Conservation (phyloP, 1,139 yeast species). For the Zygosaccharomyces pseudobailii region DNA sequence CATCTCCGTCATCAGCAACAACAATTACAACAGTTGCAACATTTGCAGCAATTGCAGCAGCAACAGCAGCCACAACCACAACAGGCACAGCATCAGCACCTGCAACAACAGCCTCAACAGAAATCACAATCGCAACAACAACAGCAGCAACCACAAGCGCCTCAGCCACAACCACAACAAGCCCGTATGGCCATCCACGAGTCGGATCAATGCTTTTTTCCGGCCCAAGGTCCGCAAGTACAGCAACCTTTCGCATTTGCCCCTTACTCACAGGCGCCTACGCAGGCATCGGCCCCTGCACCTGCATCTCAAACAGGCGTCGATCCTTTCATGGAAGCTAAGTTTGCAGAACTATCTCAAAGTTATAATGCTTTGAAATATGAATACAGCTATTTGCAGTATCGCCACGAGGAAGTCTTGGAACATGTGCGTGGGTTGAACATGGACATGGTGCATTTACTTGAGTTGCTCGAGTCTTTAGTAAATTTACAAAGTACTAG, state of each 20-base stretch:
- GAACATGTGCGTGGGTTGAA: conserved; percentile 47
- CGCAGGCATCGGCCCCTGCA: not conserved
- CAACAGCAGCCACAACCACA: conserved; percentile 9
- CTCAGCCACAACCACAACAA: conserved; percentile 2
- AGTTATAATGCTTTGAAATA: conserved; percentile 37
- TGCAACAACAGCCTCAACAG: conserved; percentile 9
- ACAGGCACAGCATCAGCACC: conserved; percentile 6
- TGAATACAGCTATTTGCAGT: conserved; percentile 39
- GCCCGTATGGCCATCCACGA: not conserved
- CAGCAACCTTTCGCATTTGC: conserved; percentile 7
- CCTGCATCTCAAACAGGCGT: not conserved
- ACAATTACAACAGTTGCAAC: conserved; percentile 3
- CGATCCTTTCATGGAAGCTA: conserved; percentile 3
- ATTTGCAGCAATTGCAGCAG: conserved; percentile 5
- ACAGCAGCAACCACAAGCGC: conserved; percentile 3
- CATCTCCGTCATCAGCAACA: conserved; percentile 3
- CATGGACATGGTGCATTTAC: conserved; percentile 45
- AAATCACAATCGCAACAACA: conserved; percentile 8
- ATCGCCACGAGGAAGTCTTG: conserved; percentile 44
- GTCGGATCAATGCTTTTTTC: not conserved
- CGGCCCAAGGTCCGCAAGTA: conserved; percentile 1
- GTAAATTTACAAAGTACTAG: conserved; percentile 7
- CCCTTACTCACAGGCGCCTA: conserved; percentile 9
- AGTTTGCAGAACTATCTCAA: conserved; percentile 31
- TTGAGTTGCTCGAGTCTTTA: conserved; percentile 44